Evolutionary conservation across 208 protist species (phyloP), one percentile per base, ranked within the genome.

Genomic region (Herpetomonas muscarum): DNA sequence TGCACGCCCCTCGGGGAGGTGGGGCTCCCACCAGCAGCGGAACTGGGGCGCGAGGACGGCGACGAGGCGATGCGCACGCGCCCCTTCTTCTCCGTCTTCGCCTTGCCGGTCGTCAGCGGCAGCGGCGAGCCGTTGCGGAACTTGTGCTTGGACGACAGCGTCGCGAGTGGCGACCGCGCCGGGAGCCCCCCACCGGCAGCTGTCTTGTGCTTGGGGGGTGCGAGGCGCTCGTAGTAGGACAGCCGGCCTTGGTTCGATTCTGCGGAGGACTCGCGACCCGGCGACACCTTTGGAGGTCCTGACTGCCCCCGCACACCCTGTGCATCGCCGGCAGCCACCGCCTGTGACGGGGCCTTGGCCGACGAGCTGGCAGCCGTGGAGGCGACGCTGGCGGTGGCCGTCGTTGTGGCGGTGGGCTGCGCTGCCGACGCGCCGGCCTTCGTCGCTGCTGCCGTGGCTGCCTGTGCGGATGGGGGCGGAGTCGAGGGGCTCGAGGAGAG

Each of bases 61-160:
- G 53, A 76, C 12, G 69, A 70, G 9, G 50, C 13, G 21, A 70
- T 61, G 10, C 62, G 44, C 4, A 60, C 62, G 25, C 60, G 53
- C 30, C 28, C 42, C 5, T 26, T 54, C n/a, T 55, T 66, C 28
- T 55, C 61, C 49, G 75, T 77, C 34, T 72, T 68, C 13, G 75
- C 65, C 57, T 76, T 85, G 13, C 62, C 28, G n/a, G n/a, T n/a
- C n/a, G n/a, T n/a, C 19, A 74, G 36, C 12, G 86, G 86, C 31
- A 89, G 70, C n/a, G 86, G 86, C 1, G 86, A 93, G 0, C 86
- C 86, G 39, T 90, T 93, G 34, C 86, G 79, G 66, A 85, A 87
- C 58, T 85, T 83, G 63, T 87, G 76, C 26, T 70, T 83, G 15
- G 86, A 90, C 7, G 76, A 75, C 24, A 93, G 75, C 9, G 72